Evolutionary conservation across 805 yeast species (phyloP).

Genomic region (Isabelozyma rhagii): DNA sequence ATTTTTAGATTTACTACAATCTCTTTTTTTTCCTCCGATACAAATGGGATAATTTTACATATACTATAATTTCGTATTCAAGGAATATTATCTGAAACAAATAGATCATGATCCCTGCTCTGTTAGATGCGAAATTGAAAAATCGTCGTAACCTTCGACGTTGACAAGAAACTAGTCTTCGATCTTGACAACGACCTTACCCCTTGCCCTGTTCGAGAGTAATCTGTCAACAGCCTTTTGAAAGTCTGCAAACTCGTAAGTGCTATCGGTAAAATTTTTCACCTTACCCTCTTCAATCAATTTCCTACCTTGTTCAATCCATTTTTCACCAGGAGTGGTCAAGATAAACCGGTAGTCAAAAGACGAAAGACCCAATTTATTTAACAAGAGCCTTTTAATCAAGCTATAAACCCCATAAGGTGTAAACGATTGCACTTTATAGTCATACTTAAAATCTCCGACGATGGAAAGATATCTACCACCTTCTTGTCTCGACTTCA

Average conservation of each 20-base stretch:
- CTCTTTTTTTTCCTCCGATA: no score
- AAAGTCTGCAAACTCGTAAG: conserved; percentile 46
- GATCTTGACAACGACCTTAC: conserved; percentile 58
- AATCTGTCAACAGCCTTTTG: conserved; percentile 50
- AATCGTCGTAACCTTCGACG: no score
- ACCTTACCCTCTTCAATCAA: conserved; percentile 45
- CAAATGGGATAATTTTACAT: no score
- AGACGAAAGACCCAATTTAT: conserved; percentile 11
- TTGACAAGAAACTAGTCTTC: conserved; percentile 1
- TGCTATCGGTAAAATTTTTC: conserved; percentile 52
- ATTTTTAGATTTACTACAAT: no score
- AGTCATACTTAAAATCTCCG: conserved; percentile 52
- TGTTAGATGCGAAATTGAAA: no score
- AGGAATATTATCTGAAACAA: no score
- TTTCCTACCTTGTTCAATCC: conserved; percentile 26
- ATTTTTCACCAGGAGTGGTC: conserved; percentile 9
- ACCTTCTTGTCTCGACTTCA: conserved; percentile 46
- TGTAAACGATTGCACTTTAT: conserved; percentile 7
- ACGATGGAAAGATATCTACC: conserved; percentile 51
- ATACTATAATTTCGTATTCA: no score
- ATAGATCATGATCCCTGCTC: no score
- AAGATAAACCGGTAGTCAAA: conserved; percentile 25
- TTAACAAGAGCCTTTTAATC: not conserved
- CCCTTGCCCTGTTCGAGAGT: conserved; percentile 49
- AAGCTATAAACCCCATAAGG: not conserved